Percentiles rank a stretch among this genome's conserved stretches.
phyloP scores from a whole-genome alignment of 164 flowering plant species.

The Aristolochia fimbriata region DNA sequence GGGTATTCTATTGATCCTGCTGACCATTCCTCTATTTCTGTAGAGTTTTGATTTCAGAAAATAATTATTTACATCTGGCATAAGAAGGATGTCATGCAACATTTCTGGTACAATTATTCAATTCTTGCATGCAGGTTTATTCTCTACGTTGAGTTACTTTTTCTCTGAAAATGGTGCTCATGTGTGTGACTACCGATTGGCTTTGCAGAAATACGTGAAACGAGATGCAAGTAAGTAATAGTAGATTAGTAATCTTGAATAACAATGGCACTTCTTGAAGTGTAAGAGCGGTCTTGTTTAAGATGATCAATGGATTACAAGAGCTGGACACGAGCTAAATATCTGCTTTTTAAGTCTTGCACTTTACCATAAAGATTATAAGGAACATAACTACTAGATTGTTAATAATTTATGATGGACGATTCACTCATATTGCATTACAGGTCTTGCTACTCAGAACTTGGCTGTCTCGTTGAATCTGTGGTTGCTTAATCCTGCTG shows the following conservation, averaged over 20 bases:
- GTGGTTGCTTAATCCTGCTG: conserved; percentile 96
- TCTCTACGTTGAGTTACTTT: conserved; percentile 65
- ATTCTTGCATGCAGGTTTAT: conserved; percentile 42
- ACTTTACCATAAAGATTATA: too few relatives aligned
- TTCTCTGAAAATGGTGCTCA: conserved; percentile 68
- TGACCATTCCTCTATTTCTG: neutral
- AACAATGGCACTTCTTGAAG: too few relatives aligned
- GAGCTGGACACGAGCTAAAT: too few relatives aligned
- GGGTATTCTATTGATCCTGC: conserved; percentile 26
- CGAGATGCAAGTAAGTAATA: conserved; percentile 50
- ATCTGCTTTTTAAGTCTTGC: too few relatives aligned
- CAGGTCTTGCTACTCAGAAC: conserved; percentile 33
- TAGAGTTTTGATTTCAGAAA: neutral
- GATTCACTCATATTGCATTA: conserved; percentile 1
- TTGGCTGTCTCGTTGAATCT: conserved; percentile 60
- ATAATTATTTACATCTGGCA: neutral
- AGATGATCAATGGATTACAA: too few relatives aligned
- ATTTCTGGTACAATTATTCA: neutral
- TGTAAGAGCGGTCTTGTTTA: too few relatives aligned
- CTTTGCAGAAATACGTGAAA: conserved; percentile 46
- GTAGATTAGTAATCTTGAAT: too few relatives aligned
- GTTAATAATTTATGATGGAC: too few relatives aligned
- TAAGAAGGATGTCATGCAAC: neutral
- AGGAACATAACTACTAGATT: too few relatives aligned
- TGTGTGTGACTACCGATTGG: conserved; percentile 66